Evolutionary conservation across 176 grass and related monocot genomes (phyloP).

Genomic region (Aegilops sharonensis): DNA sequence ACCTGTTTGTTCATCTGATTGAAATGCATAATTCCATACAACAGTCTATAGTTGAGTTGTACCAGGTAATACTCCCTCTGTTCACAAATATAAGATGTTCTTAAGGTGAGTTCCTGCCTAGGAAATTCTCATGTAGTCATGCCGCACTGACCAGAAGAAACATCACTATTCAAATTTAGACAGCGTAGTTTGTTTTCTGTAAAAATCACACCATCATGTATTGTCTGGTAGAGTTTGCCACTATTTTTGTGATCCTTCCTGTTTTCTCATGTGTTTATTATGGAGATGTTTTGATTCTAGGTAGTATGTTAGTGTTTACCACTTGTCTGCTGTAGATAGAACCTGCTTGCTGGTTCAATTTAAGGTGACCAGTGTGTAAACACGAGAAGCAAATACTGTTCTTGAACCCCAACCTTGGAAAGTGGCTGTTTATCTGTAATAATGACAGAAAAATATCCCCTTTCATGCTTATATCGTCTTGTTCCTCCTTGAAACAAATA

Average conservation of each 20-base stretch:
- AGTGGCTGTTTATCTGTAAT: neutral
- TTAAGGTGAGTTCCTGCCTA: neutral
- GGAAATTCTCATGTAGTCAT: neutral
- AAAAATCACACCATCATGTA: neutral
- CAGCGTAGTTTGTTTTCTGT: neutral
- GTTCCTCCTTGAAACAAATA: neutral
- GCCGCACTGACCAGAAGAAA: neutral
- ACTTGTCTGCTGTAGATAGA: neutral
- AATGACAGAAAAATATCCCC: neutral
- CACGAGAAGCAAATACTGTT: neutral
- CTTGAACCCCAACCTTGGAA: neutral
- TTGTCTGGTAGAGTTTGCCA: neutral
- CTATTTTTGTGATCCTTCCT: neutral
- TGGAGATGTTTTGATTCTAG: neutral
- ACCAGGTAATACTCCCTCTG: neutral
- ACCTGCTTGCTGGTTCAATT: neutral
- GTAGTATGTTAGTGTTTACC: conserved; percentile 9
- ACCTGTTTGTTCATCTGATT: neutral
- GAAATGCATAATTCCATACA: neutral
- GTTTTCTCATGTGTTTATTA: neutral
- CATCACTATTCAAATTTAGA: neutral
- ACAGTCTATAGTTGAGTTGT: neutral
- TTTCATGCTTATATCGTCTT: neutral
- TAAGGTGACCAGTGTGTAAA: neutral
- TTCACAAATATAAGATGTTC: too few species aligned